Evolutionary conservation across 2,329 filamentous ascomycete genomes (phyloP).

Genomic region (Arthrobotrys sinensis): DNA sequence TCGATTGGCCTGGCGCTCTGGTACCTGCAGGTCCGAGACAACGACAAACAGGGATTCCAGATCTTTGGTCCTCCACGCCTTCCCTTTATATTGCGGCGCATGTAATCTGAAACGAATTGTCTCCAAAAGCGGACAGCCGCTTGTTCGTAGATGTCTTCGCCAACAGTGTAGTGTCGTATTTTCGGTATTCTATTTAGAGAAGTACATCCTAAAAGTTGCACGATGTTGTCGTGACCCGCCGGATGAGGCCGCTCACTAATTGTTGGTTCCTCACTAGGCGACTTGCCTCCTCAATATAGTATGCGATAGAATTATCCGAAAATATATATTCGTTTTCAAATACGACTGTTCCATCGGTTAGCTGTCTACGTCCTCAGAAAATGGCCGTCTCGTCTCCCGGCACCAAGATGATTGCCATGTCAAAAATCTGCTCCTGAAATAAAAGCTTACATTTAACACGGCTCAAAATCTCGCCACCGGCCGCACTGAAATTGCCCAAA

Average conservation of each 20-base stretch:
- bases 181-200: conserved; percentile 22
- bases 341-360: conserved; percentile 21
- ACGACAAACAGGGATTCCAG: conserved; percentile 42
- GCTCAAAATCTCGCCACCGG: conserved; percentile 11
- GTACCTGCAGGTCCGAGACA: conserved; percentile 60
- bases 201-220: conserved; percentile 16
- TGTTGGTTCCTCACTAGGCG: conserved; percentile 15
- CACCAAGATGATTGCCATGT: conserved; percentile 9
- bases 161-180: conserved; percentile 7
- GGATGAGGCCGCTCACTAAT: conserved; percentile 10
- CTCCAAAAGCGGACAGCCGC: conserved; percentile 30
- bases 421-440: conserved; percentile 43
- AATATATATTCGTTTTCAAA: not conserved
- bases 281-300: conserved; percentile 22
- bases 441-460: conserved; percentile 19
- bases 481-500: conserved; percentile 44
- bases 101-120: conserved; percentile 52
- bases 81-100: conserved; percentile 58
- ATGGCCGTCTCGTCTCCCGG: conserved; percentile 12
- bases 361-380: not conserved
- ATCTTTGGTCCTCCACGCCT: conserved; percentile 48
- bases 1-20: conserved; percentile 52
- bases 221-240: not conserved
- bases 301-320: conserved; percentile 12
- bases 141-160: conserved; percentile 18